Conservation (phyloP, 345 rosid species). For the Gossypium australe region DNA sequence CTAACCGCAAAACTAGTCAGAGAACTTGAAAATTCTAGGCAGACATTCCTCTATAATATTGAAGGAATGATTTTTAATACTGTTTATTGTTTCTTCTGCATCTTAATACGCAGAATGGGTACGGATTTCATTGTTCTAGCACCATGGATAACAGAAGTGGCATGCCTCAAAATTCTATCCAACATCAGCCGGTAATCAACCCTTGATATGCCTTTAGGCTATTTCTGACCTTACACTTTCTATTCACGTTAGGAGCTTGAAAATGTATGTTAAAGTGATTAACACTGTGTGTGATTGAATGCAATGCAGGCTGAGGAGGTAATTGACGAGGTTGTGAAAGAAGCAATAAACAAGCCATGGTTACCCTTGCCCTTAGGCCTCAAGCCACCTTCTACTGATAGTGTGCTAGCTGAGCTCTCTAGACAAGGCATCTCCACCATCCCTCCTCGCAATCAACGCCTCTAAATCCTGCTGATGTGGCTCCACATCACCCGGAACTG, state of each 20-base stretch:
- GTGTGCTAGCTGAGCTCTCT: constrained; percentile 76
- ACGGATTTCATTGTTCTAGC: constrained; percentile 24
- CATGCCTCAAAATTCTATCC: constrained; percentile 23
- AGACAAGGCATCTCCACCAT: constrained; percentile 69
- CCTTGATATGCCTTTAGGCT: background rate
- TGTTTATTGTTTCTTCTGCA: background rate
- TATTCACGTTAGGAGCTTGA: background rate
- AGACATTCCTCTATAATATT: too few relatives aligned
- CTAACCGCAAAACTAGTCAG: background rate
- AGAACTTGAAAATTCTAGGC: background rate
- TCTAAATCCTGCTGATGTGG: constrained; percentile 28
- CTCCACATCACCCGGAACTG: background rate
- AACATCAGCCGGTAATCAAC: constrained; percentile 39
- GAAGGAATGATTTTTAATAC: background rate
- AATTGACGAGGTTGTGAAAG: constrained; percentile 71
- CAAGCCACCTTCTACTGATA: constrained; percentile 72
- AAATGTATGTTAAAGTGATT: background rate
- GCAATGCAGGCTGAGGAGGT: constrained; percentile 65
- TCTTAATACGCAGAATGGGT: constrained; percentile 33
- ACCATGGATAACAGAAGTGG: constrained; percentile 15
- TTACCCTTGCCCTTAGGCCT: constrained; percentile 84
- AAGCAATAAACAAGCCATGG: constrained; percentile 90
- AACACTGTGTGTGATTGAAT: background rate
- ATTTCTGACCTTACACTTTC: background rate
- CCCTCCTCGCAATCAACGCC: constrained; percentile 38